phyloP scores from a whole-genome alignment of 441 rosid species.

The Euphorbia schlechtendalii region DNA sequence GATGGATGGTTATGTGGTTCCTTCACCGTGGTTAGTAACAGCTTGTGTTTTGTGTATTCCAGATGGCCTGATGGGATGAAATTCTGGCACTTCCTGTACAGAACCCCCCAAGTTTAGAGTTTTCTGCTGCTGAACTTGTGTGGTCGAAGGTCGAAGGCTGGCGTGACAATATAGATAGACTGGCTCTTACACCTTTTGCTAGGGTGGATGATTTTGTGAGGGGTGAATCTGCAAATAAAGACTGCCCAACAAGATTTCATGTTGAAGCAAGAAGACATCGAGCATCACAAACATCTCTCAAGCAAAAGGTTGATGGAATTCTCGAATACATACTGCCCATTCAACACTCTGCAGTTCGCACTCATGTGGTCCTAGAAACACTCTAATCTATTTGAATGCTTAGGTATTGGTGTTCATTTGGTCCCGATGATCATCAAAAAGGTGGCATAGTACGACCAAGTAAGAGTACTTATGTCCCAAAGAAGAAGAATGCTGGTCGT shows the following conservation, averaged over 20 bases:
- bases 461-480: constrained; percentile 63
- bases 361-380: too few relatives aligned
- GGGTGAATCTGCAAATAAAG: constrained; percentile 77
- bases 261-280: constrained; percentile 84
- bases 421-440: constrained; percentile 85
- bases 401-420: constrained; percentile 98
- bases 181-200: constrained; percentile 78
- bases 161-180: constrained; percentile 80
- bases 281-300: constrained; percentile 41
- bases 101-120: constrained; percentile 70
- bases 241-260: constrained; percentile 82
- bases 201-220: constrained; percentile 88
- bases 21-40: background rate
- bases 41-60: constrained; percentile 12
- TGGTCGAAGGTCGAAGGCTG: constrained; percentile 96
- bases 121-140: constrained; percentile 64
- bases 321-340: constrained; percentile 61
- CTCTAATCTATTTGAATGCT: constrained; percentile 16
- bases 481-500: constrained; percentile 82
- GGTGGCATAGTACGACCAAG: constrained; percentile 83
- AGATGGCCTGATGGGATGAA: constrained; percentile 98
- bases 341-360: constrained; percentile 8
- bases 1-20: background rate
- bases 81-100: constrained; percentile 84
- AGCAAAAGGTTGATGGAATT: constrained; percentile 89